These are phyloP conservation scores for Nelumbo lutea DNA, from an alignment of 164 flowering plant species.

Conservation along the genomic window DNA sequence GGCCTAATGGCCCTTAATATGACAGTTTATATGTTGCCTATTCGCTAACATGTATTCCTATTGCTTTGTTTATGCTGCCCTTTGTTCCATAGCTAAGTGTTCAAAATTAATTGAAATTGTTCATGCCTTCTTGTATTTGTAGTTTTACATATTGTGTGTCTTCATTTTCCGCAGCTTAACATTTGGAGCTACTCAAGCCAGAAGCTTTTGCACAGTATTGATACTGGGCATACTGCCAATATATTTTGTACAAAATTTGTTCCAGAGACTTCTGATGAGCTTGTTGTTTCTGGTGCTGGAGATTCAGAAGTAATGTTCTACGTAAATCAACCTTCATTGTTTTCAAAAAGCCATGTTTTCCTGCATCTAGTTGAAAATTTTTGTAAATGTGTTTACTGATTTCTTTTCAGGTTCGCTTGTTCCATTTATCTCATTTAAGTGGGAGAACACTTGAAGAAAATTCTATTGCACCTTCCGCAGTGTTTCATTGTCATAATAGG, in stretches of 20 bases:
- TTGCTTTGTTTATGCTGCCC: neutral
- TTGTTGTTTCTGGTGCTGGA: constrained; percentile 92
- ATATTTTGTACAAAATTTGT: constrained; percentile 92
- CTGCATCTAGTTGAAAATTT: constrained; percentile 6
- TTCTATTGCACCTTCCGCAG: constrained; percentile 48
- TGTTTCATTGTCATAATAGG: constrained; percentile 77
- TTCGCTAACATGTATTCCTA: neutral
- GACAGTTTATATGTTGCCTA: neutral
- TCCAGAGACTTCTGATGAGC: constrained; percentile 92
- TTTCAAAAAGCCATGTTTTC: neutral
- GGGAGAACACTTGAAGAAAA: constrained; percentile 45
- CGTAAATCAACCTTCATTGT: neutral
- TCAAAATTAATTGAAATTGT: neutral
- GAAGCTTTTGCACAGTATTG: constrained; percentile 70
- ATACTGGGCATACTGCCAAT: constrained; percentile 85
- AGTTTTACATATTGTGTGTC: neutral
- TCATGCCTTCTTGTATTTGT: neutral
- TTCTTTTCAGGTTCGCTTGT: constrained; percentile 63
- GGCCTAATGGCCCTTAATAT: neutral
- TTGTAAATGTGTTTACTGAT: constrained; percentile 12
- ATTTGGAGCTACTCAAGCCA: constrained; percentile 72
- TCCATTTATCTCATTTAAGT: constrained; percentile 58
- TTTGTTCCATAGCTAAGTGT: too few relatives aligned
- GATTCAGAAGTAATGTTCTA: constrained; percentile 72
- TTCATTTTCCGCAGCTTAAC: constrained; percentile 48